phyloP scores from a whole-genome alignment of 2,329 filamentous ascomycete species.

The Claviceps pazoutovae region DNA sequence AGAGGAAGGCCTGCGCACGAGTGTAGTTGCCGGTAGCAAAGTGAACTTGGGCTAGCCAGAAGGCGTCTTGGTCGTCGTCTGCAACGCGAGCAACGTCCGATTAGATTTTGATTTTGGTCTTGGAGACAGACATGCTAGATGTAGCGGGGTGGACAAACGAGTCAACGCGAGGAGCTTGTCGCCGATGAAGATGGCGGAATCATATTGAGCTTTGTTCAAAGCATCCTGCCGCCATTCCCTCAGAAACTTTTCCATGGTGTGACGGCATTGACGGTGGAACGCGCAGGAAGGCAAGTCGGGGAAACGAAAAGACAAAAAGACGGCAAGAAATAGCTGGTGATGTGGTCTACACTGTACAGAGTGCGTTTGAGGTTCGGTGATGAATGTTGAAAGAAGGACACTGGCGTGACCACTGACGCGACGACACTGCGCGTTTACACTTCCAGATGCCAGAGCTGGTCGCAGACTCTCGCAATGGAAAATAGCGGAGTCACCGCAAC shows the following conservation, averaged over 20 bases:
- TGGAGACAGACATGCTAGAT: too few relatives aligned
- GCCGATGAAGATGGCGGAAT: conserved; percentile 90
- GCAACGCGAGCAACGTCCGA: background rate
- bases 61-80: conserved; percentile 91
- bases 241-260: conserved; percentile 79
- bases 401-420: too few relatives aligned
- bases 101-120: background rate
- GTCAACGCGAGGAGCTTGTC: conserved; percentile 94
- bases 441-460: too few relatives aligned
- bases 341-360: background rate
- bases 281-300: background rate
- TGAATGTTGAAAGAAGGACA: background rate
- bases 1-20: conserved; percentile 74
- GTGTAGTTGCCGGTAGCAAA: conserved; percentile 93
- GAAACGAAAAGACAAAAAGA: background rate
- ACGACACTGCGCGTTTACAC: too few relatives aligned
- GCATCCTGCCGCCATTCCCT: conserved; percentile 92
- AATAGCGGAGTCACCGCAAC: too few relatives aligned
- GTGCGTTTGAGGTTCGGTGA: background rate
- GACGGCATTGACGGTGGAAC: background rate
- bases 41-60: conserved; percentile 96
- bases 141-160: conserved; percentile 42
- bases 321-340: background rate
- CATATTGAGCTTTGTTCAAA: conserved; percentile 89
- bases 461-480: too few relatives aligned